Evolutionary conservation across 176 grass and related monocot species (phyloP).

Genomic region (Neostapfia colusana): DNA sequence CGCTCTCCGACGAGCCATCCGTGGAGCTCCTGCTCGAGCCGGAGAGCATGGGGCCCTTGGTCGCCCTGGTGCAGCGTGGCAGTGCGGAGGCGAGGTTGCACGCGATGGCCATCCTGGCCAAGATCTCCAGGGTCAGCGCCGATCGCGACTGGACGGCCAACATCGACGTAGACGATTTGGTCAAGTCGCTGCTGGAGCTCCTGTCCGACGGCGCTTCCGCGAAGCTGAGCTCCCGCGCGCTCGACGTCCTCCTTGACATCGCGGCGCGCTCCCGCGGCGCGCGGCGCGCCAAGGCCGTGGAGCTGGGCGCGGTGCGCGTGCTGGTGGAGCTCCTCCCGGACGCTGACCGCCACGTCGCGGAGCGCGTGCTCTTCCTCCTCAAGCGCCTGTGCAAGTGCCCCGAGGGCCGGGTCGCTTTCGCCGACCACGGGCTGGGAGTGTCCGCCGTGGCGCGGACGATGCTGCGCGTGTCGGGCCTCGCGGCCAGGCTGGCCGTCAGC

Average conservation of each 20-base stretch:
- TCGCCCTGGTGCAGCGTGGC: slow-evolving; percentile 67
- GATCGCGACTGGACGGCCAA: slow-evolving; percentile 42
- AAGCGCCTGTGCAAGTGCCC: slow-evolving; percentile 74
- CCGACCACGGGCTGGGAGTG: slow-evolving; percentile 65
- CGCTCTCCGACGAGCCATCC: slow-evolving; percentile 45
- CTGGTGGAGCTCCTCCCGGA: slow-evolving; percentile 76
- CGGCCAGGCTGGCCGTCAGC: slow-evolving; percentile 65
- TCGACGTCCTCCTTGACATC: slow-evolving; percentile 65
- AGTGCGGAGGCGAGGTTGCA: slow-evolving; percentile 65
- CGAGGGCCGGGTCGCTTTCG: slow-evolving; percentile 69
- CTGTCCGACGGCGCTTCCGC: slow-evolving; percentile 60
- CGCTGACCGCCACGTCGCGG: slow-evolving; percentile 49
- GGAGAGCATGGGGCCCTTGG: slow-evolving; percentile 47
- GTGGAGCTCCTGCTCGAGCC: slow-evolving; percentile 43
- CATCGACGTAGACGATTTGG: slow-evolving; percentile 42
- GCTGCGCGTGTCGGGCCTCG: slow-evolving; percentile 63
- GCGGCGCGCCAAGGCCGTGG: slow-evolving; percentile 45
- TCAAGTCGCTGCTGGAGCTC: slow-evolving; percentile 73
- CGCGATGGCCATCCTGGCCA: slow-evolving; percentile 59
- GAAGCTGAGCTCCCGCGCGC: slow-evolving; percentile 62
- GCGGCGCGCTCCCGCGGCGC: slow-evolving; percentile 58
- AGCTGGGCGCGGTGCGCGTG: slow-evolving; percentile 64
- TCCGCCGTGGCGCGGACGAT: slow-evolving; percentile 60
- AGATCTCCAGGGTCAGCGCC: slow-evolving; percentile 44
- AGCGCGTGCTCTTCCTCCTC: slow-evolving; percentile 66